Conservation (phyloP, 108 stramenopile genomes). For the Cyclostephanos invisitatus region DNA sequence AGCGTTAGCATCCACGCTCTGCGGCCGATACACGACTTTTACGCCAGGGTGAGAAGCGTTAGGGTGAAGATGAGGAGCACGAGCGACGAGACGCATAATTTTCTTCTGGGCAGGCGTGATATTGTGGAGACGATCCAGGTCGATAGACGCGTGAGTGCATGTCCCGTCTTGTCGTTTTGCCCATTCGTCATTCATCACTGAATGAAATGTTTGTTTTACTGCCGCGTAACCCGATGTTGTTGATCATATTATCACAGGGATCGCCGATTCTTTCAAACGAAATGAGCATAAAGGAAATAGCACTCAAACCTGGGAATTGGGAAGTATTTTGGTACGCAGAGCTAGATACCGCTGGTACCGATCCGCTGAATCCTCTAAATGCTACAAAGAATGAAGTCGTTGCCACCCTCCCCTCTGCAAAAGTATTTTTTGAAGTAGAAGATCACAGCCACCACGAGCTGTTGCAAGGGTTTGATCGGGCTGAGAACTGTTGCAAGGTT, state of each 20-base stretch:
- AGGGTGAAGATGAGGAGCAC: constrained; percentile 15
- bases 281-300: constrained; percentile 10
- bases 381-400: constrained; percentile 15
- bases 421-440: constrained; percentile 9
- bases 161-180: background rate
- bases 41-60: constrained; percentile 27
- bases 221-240: background rate
- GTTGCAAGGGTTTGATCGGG: constrained; percentile 15
- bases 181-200: background rate
- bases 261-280: constrained; percentile 11
- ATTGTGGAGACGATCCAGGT: constrained; percentile 22
- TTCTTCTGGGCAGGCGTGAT: constrained; percentile 18
- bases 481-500: constrained; percentile 31
- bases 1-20: constrained; percentile 14
- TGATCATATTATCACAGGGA: background rate
- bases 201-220: background rate
- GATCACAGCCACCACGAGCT: background rate
- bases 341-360: constrained; percentile 23
- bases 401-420: constrained; percentile 12
- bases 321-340: constrained; percentile 19
- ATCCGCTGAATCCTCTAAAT: constrained; percentile 20
- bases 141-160: constrained; percentile 11
- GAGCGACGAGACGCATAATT: background rate
- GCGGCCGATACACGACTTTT: constrained; percentile 35
- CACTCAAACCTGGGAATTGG: constrained; percentile 32